A percentile compares a stretch with the other conserved stretches of the same genome.
These are phyloP conservation scores for Huntiella savannae DNA, from an alignment of 2,329 filamentous ascomycete species.

Conservation along the genomic window DNA sequence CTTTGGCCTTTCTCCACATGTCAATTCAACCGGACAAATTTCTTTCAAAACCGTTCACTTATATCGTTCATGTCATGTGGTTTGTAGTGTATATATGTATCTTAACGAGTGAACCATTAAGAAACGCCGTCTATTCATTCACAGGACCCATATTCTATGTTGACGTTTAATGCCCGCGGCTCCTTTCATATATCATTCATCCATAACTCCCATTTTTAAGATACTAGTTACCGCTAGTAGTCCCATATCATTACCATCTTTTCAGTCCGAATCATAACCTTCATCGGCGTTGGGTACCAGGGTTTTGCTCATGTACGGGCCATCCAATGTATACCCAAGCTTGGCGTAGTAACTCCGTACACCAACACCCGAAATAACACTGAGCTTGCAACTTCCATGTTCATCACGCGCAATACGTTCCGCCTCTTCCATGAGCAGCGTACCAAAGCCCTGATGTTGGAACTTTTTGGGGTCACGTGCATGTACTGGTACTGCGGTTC, in stretches of 20 bases:
- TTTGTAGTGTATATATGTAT: background rate
- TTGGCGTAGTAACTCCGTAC: conserved; percentile 89
- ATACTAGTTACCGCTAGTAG: background rate
- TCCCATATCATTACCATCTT: background rate
- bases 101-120: background rate
- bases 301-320: conserved; percentile 56
- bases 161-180: background rate
- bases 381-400: conserved; percentile 84
- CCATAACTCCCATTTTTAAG: conserved; percentile 9
- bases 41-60: no score
- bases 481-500: conserved; percentile 91
- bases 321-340: conserved; percentile 84
- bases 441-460: conserved; percentile 95
- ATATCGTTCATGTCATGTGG: no score
- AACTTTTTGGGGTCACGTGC: conserved; percentile 90
- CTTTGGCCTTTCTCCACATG: no score
- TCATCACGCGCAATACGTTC: conserved; percentile 88
- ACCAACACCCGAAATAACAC: conserved; percentile 93
- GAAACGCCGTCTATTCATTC: background rate
- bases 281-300: conserved; percentile 1
- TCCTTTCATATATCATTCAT: background rate
- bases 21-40: no score
- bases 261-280: conserved; percentile 4
- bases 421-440: conserved; percentile 91
- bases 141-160: background rate